Evolutionary conservation across 2,329 filamentous ascomycete species (phyloP).

Genomic region (Phaeophleospora eucalypticola): DNA sequence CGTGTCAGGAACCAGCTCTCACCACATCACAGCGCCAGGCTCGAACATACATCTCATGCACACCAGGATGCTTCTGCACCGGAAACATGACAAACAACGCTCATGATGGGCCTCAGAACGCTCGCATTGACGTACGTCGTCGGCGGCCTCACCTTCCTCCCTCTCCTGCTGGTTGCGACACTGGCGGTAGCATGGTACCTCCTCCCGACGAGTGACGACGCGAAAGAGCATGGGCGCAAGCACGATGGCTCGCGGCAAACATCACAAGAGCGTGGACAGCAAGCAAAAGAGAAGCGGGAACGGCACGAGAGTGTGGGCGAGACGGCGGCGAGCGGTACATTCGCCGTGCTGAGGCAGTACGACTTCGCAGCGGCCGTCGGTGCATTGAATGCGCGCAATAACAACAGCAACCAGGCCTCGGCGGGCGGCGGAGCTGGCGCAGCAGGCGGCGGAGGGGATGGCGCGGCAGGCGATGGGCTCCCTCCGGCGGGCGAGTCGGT

Average conservation of each 20-base stretch:
- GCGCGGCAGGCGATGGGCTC: background rate
- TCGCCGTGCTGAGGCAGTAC: slow-evolving; percentile 31
- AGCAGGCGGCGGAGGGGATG: slow-evolving; percentile 10
- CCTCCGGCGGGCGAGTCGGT: slow-evolving; percentile 72
- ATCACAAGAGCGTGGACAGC: background rate
- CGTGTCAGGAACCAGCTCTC: background rate
- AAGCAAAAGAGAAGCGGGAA: slow-evolving; percentile 8
- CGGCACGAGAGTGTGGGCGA: slow-evolving; percentile 14
- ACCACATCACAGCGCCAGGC: background rate
- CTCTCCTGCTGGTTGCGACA: slow-evolving; percentile 60
- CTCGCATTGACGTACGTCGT: slow-evolving; percentile 76
- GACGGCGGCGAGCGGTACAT: slow-evolving; percentile 28
- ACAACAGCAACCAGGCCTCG: slow-evolving; percentile 5
- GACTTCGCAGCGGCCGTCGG: slow-evolving; percentile 29
- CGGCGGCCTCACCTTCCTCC: slow-evolving; percentile 83
- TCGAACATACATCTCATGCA: background rate
- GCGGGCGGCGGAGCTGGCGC: slow-evolving; percentile 4
- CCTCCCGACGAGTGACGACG: slow-evolving; percentile 36
- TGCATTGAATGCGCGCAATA: slow-evolving; percentile 25
- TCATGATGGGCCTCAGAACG: slow-evolving; percentile 39
- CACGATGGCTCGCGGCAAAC: background rate
- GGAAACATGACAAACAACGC: background rate
- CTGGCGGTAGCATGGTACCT: slow-evolving; percentile 66
- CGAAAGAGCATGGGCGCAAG: no score
- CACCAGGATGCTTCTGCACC: background rate